Evolutionary conservation across 1,284 basidiomycete species (phyloP).

Genomic region (Anthracocystis setariae): DNA sequence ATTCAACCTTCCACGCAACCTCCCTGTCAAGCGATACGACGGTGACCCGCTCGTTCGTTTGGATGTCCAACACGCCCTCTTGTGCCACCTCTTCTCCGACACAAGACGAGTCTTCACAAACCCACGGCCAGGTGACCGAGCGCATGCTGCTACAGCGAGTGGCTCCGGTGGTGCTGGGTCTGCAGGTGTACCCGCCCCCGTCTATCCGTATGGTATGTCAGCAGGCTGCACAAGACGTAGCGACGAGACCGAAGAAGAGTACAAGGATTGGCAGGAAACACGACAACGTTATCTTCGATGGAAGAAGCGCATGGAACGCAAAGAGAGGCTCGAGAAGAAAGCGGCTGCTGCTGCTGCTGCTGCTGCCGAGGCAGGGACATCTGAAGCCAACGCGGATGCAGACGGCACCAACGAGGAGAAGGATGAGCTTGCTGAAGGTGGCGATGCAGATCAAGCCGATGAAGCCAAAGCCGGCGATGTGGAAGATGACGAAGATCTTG

Average conservation of each 20-base stretch:
- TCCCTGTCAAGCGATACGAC: conserved; percentile 65
- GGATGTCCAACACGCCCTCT: conserved; percentile 86
- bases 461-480: conserved; percentile 22
- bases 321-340: conserved; percentile 38
- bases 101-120: conserved; percentile 78
- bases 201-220: conserved; percentile 64
- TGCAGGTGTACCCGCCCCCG: conserved; percentile 44
- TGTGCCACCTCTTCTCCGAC: conserved; percentile 81
- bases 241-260: conserved; percentile 57
- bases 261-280: conserved; percentile 35
- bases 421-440: conserved; percentile 45
- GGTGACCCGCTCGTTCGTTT: conserved; percentile 60
- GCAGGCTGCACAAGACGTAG: conserved; percentile 53
- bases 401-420: conserved; percentile 39
- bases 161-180: conserved; percentile 9
- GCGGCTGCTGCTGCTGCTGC: conserved; percentile 30
- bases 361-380: conserved; percentile 6
- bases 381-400: conserved; percentile 12
- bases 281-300: conserved; percentile 36
- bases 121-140: conserved; percentile 64
- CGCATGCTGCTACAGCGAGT: conserved; percentile 26
- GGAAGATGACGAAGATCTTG: conserved; percentile 30
- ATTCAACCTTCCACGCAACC: conserved; percentile 55
- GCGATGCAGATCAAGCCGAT: conserved; percentile 14
- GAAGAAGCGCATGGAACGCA: conserved; percentile 36